Evolutionary conservation across 129 eudicot species (phyloP).

Genomic region (Artemisia tridentata): DNA sequence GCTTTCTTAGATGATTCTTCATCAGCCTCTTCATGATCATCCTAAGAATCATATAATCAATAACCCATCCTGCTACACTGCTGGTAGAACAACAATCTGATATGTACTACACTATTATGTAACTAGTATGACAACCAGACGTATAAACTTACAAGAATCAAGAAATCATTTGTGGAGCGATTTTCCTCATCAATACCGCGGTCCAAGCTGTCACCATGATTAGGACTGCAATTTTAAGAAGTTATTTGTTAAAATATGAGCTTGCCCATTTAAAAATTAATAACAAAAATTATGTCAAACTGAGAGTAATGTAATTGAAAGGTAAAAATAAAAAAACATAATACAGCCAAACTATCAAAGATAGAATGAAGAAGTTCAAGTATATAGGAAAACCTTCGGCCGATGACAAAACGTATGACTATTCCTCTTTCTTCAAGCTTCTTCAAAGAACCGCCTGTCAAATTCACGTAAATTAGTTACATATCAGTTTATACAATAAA

Average conservation of each 20-base stretch:
- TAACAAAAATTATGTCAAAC: too few relatives aligned
- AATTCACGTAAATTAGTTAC: slow-evolving; percentile 8
- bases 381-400: slow-evolving; percentile 66
- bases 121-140: neutral
- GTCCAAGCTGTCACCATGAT: slow-evolving; percentile 99
- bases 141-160: slow-evolving; percentile 18
- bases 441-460: slow-evolving; percentile 65
- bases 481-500: neutral
- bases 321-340: too few relatives aligned
- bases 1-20: slow-evolving; percentile 51
- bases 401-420: slow-evolving; percentile 80
- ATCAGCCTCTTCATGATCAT: neutral
- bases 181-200: slow-evolving; percentile 89
- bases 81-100: neutral
- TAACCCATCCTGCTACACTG: neutral
- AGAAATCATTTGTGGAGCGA: slow-evolving; percentile 68
- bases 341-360: neutral
- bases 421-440: slow-evolving; percentile 96
- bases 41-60: neutral
- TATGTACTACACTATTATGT: neutral
- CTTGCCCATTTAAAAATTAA: too few relatives aligned
- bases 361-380: neutral
- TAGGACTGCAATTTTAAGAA: slow-evolving; percentile 58
- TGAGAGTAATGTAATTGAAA: too few relatives aligned
- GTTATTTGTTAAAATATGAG: neutral